Evolutionary conservation across 208 protist species (phyloP).

Genomic region (Vickermania ingenoplastis): DNA sequence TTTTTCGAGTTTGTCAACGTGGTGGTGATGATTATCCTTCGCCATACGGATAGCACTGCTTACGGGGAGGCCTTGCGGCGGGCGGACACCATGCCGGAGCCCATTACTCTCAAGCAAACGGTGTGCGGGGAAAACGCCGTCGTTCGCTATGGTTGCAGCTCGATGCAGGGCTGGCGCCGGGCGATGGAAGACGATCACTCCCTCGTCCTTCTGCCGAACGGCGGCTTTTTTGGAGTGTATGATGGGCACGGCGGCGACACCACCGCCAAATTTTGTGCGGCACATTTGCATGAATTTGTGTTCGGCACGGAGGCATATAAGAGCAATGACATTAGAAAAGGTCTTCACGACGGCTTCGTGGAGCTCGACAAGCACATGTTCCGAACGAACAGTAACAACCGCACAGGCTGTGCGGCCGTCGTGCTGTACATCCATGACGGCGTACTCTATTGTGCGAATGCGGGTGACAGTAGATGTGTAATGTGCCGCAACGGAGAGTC

Average conservation of each 20-base stretch:
- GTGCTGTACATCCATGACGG: constrained; percentile 70
- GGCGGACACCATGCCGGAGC: constrained; percentile 81
- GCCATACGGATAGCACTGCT: constrained; percentile 11
- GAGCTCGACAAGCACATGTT: constrained; percentile 69
- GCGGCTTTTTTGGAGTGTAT: constrained; percentile 84
- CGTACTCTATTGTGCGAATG: constrained; percentile 85
- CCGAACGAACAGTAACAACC: constrained; percentile 29
- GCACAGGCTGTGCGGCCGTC: constrained; percentile 82
- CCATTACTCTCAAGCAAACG: constrained; percentile 68
- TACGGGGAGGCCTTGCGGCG: constrained; percentile 66
- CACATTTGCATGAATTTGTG: constrained; percentile 69
- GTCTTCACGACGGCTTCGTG: constrained; percentile 83
- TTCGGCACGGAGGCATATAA: constrained; percentile 43
- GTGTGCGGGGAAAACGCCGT: constrained; percentile 50
- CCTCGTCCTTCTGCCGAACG: constrained; percentile 42
- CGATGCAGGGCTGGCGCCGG: constrained; percentile 88
- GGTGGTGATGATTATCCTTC: constrained; percentile 1
- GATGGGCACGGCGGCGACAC: constrained; percentile 83
- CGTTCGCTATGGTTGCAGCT: constrained; percentile 56
- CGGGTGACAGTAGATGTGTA: constrained; percentile 88
- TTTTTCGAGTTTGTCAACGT: neutral
- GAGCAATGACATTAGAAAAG: constrained; percentile 42
- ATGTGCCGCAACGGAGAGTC: constrained; percentile 76
- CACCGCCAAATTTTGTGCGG: constrained; percentile 67
- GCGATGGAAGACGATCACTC: constrained; percentile 90